phyloP scores from a whole-genome alignment of 495 filamentous ascomycete genomes.

The Elasticomyces elasticus region DNA sequence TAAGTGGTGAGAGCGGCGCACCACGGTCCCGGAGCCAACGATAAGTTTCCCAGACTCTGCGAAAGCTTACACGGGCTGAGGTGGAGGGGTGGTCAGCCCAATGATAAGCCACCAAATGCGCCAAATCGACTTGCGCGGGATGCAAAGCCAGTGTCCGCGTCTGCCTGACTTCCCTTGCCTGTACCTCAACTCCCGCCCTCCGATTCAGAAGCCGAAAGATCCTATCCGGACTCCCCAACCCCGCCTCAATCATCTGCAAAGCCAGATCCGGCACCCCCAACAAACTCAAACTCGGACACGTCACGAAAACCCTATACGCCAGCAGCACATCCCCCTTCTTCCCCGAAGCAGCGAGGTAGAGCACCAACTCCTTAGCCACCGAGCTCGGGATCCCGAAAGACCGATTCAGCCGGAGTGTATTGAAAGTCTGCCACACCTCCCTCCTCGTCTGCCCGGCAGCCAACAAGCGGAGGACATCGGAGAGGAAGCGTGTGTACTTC shows the following conservation, averaged over 20 bases:
- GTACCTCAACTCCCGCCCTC: not conserved
- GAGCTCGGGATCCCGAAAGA: not conserved
- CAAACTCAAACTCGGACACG: not conserved
- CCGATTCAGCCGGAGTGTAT: not conserved
- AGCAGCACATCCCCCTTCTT: not conserved
- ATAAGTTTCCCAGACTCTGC: slow-evolving; percentile 25
- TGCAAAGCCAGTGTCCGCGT: not conserved
- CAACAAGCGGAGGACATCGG: slow-evolving; percentile 1
- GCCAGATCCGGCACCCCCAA: slow-evolving; percentile 6
- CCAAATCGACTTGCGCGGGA: slow-evolving; percentile 13
- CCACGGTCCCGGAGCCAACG: slow-evolving; percentile 20
- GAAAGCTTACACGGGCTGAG: slow-evolving; percentile 19
- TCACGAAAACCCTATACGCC: slow-evolving; percentile 5
- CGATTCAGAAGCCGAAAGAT: slow-evolving; percentile 14
- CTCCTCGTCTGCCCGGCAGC: not conserved
- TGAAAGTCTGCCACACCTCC: not conserved
- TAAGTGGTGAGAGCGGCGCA: slow-evolving; percentile 10
- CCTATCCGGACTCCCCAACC: not conserved
- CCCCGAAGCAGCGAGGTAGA: slow-evolving; percentile 5
- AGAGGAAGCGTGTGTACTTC: not conserved
- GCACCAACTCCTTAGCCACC: slow-evolving; percentile 4
- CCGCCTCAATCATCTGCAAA: slow-evolving; percentile 8
- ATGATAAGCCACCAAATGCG: slow-evolving; percentile 23
- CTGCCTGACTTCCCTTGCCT: not conserved
- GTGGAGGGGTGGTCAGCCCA: slow-evolving; percentile 17